phyloP scores from a whole-genome alignment of 768 basidiomycete species.

The Mycena alexandri region DNA sequence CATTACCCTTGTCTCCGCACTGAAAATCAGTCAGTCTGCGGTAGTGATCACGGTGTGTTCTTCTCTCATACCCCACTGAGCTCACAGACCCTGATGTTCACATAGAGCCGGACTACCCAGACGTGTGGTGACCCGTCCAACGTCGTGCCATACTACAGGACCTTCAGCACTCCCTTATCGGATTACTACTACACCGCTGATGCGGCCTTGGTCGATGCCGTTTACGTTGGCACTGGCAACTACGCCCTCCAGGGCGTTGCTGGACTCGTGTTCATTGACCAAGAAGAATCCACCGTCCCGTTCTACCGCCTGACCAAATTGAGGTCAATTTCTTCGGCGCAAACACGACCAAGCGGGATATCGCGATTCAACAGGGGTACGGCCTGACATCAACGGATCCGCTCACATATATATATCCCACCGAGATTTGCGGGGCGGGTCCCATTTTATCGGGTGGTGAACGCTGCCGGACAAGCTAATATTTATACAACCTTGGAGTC shows the following conservation, averaged over 20 bases:
- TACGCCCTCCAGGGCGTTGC: conserved; percentile 3
- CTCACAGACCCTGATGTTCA: neutral
- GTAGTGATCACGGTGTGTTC: neutral
- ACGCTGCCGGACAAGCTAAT: conserved; percentile 2
- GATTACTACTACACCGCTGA: conserved; percentile 3
- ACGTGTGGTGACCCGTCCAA: no score
- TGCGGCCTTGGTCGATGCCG: neutral
- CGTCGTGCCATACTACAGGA: no score
- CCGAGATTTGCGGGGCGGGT: conserved; percentile 28
- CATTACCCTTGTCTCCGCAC: no score
- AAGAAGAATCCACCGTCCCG: conserved; percentile 32
- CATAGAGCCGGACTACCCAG: neutral
- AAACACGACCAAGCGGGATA: conserved; percentile 26
- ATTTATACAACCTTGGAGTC: conserved; percentile 27
- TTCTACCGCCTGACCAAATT: conserved; percentile 38
- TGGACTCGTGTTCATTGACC: neutral
- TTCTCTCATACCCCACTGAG: neutral
- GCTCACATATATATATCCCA: conserved; percentile 34
- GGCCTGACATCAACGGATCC: conserved; percentile 21
- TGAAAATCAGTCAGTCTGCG: no score
- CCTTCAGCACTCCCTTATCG: neutral
- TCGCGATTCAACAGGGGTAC: no score
- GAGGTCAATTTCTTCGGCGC: conserved; percentile 39
- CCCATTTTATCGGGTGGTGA: conserved; percentile 20
- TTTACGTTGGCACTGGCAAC: neutral